These are phyloP conservation scores for Primulina eburnea DNA, from an alignment of 257 asterid genomes.

Conservation along the genomic window DNA sequence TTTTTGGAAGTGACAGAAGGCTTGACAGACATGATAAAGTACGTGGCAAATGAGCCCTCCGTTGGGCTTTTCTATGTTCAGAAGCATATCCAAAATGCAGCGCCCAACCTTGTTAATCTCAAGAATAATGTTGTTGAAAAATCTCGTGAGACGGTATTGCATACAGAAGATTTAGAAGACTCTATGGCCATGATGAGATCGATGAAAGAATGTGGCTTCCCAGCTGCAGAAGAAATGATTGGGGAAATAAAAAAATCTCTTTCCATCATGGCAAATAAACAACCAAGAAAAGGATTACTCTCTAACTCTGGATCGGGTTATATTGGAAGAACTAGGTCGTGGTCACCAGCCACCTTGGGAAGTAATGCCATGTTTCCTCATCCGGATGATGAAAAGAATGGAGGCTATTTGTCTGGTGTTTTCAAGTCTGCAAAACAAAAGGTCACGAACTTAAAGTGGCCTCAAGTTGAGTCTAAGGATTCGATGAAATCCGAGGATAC, in stretches of 20 bases:
- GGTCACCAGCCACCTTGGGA: slow-evolving; percentile 77
- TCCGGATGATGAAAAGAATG: slow-evolving; percentile 37
- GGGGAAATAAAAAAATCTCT: slow-evolving; percentile 62
- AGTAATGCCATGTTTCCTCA: slow-evolving; percentile 33
- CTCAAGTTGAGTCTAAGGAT: slow-evolving; percentile 41
- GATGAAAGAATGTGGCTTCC: slow-evolving; percentile 82
- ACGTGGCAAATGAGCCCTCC: slow-evolving; percentile 93
- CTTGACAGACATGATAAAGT: slow-evolving; percentile 76
- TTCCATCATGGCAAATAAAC: slow-evolving; percentile 55
- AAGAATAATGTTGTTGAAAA: slow-evolving; percentile 55
- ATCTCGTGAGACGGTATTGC: slow-evolving; percentile 62
- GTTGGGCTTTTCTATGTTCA: slow-evolving; percentile 92
- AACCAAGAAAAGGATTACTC: slow-evolving; percentile 61
- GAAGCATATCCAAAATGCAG: slow-evolving; percentile 72
- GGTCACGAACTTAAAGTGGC: slow-evolving; percentile 52
- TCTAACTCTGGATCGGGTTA: slow-evolving; percentile 46
- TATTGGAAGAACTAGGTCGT: slow-evolving; percentile 60
- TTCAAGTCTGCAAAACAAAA: slow-evolving; percentile 63
- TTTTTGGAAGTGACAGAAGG: slow-evolving; percentile 78
- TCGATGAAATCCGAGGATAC: slow-evolving; percentile 29
- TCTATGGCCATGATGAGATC: slow-evolving; percentile 62
- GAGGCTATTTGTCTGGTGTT: slow-evolving; percentile 65
- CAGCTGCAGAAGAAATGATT: slow-evolving; percentile 77
- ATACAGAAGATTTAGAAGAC: slow-evolving; percentile 80
- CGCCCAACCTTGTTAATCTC: slow-evolving; percentile 68